Conservation (phyloP, 2,329 filamentous ascomycete genomes). For the Scedosporium dehoogii region DNA sequence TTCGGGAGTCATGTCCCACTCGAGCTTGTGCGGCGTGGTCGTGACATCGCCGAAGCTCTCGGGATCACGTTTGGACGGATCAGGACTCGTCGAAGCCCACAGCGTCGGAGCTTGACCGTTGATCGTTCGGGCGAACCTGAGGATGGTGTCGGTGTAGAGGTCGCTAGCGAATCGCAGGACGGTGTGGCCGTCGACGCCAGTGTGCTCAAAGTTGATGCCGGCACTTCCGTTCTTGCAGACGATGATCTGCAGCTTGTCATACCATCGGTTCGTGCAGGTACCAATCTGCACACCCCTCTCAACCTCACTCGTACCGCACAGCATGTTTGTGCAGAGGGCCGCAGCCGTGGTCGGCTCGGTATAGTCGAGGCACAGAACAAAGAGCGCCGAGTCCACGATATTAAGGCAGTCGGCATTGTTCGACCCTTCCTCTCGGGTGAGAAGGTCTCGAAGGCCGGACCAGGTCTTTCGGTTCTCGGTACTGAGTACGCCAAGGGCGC, state of each 20-base stretch:
- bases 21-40: constrained; percentile 88
- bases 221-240: constrained; percentile 98
- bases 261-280: constrained; percentile 97
- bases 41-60: constrained; percentile 87
- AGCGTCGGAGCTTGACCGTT: constrained; percentile 86
- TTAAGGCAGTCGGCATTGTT: constrained; percentile 95
- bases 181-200: constrained; percentile 93
- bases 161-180: constrained; percentile 94
- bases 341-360: constrained; percentile 73
- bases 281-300: constrained; percentile 92
- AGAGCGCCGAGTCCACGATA: constrained; percentile 89
- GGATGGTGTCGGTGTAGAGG: constrained; percentile 93
- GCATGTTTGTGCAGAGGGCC: constrained; percentile 95
- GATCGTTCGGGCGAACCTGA: constrained; percentile 89
- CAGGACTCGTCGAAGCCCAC: constrained; percentile 84
- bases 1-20: constrained; percentile 96
- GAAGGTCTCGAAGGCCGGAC: constrained; percentile 80
- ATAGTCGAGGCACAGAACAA: constrained; percentile 86
- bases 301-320: constrained; percentile 87
- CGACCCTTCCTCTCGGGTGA: constrained; percentile 75
- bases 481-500: constrained; percentile 83
- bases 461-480: constrained; percentile 95
- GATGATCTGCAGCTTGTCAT: constrained; percentile 97
- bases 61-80: constrained; percentile 85
- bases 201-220: constrained; percentile 98